Evolutionary conservation across 768 basidiomycete genomes (phyloP), one percentile per base, ranked within the genome.

Genomic region (Leucocoprinus sp.): DNA sequence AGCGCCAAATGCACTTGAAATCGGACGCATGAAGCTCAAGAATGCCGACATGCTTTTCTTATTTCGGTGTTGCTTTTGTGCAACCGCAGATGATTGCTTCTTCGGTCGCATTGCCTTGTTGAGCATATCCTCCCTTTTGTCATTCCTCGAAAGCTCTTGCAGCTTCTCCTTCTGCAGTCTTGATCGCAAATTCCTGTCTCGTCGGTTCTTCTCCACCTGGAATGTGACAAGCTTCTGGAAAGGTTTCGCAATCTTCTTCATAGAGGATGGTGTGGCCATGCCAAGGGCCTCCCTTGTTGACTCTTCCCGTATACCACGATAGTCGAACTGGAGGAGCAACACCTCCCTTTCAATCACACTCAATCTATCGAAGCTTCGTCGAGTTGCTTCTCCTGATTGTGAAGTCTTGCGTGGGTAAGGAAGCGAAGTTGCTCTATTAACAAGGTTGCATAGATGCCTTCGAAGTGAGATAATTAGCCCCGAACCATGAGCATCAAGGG

Each of bases 41-140:
- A 91, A 84, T 4, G 84, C 82, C 0, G 81, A 89, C 70, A 89
- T 84, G 67, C 85, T 89, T 64, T 88, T 86, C 74, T 90, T 90
- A 63, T 82, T 79, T n/a, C 85, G 74, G 50, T 87, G 84, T 45
- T 83, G 82, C 61, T 88, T 86, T 56, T 77, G 76, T 22, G 56
- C 51, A n/a, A 64, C 67, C 3, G 70, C 59, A 0, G 70, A 59
- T 0, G 68, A 60, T 48, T 72, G 61, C 45, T 71, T 70, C 40
- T 68, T 67, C 45, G 75, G 76, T 37, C 78, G 73, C 82, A 90
- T 87, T 2, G 84, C 84, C 56, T 75, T 78, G 57, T 76, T 83
- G 29, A 90, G 67, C 43, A 83, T 70, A 48, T 89, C 85, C 50
- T 88, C 85, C 6, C 83, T 77, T 50, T 76, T 77, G 50, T 90